Evolutionary conservation across 768 basidiomycete genomes (phyloP).

Genomic region (Paxillus rubicundulus): DNA sequence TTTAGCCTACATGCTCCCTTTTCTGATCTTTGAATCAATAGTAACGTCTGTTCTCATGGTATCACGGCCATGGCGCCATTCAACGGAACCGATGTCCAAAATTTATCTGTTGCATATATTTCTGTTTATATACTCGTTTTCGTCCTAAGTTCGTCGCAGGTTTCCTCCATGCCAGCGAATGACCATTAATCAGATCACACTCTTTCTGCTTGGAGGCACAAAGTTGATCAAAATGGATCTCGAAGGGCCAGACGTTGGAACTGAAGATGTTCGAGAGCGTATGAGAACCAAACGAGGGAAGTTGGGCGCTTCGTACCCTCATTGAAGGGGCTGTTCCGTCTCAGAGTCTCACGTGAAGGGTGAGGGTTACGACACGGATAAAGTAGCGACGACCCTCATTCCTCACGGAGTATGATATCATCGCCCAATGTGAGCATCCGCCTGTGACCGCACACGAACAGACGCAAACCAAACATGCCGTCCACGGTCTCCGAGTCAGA

Average conservation of each 20-base stretch:
- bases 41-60: constrained; percentile 64
- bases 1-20: not conserved
- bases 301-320: constrained; percentile 9
- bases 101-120: constrained; percentile 65
- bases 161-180: not conserved
- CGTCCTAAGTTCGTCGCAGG: constrained; percentile 38
- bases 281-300: constrained; percentile 38
- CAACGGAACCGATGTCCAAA: constrained; percentile 52
- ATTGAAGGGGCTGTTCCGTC: not conserved
- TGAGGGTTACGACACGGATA: constrained; percentile 9
- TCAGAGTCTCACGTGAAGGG: not conserved
- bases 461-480: not conserved
- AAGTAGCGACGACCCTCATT: constrained; percentile 3
- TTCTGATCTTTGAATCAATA: constrained; percentile 21
- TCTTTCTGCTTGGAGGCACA: constrained; percentile 63
- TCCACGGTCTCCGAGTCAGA: constrained; percentile 6
- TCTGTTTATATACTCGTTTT: constrained; percentile 61
- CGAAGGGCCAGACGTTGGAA: constrained; percentile 58
- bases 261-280: constrained; percentile 50
- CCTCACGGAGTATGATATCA: constrained; percentile 6
- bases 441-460: not conserved
- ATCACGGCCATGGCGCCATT: constrained; percentile 63
- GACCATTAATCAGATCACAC: constrained; percentile 43
- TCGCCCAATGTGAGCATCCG: constrained; percentile 1
- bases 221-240: constrained; percentile 60